A percentile compares a stretch with the other conserved stretches of the same genome.
Evolutionary conservation across 306 rosid genomes (phyloP).

Genomic region (Castanopsis chinensis): DNA sequence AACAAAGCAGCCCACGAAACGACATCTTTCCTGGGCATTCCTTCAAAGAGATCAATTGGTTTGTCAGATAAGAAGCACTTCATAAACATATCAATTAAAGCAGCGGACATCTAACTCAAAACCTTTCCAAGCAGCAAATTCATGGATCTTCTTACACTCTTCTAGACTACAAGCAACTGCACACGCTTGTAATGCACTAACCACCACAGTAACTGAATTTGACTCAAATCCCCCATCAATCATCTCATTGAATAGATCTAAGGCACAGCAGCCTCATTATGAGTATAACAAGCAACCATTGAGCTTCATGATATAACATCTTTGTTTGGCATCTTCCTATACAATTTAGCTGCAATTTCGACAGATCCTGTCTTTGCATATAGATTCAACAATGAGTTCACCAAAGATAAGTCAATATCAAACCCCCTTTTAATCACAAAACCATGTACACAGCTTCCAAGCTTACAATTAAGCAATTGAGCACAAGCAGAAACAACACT

Average conservation of each 20-base stretch:
- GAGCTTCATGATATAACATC: conserved; percentile 89
- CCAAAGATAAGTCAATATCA: conserved; percentile 41
- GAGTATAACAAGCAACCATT: conserved; percentile 71
- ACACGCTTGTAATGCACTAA: conserved; percentile 72
- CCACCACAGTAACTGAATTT: conserved; percentile 51
- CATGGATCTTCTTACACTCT: conserved; percentile 66
- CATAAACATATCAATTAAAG: conserved; percentile 75
- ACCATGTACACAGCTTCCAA: conserved; percentile 65
- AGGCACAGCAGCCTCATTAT: conserved; percentile 56
- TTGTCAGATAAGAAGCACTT: conserved; percentile 58
- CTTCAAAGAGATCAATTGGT: conserved; percentile 52
- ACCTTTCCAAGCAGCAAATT: conserved; percentile 40
- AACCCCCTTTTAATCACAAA: conserved; percentile 51
- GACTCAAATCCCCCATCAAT: conserved; percentile 46
- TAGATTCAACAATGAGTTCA: conserved; percentile 58
- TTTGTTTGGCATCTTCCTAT: conserved; percentile 45
- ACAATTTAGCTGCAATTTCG: conserved; percentile 51
- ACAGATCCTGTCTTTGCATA: conserved; percentile 57
- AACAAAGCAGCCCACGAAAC: conserved; percentile 73
- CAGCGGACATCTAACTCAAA: conserved; percentile 54
- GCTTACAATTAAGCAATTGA: conserved; percentile 42
- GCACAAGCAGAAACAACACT: conserved; percentile 71
- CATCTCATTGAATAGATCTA: conserved; percentile 63
- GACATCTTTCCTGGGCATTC: conserved; percentile 72
- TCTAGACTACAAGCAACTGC: conserved; percentile 47